Percentiles rank a stretch among this genome's conserved stretches.
These are phyloP conservation scores for Curvularia sp. DNA, from an alignment of 2,329 filamentous ascomycete species.

Conservation along the genomic window DNA sequence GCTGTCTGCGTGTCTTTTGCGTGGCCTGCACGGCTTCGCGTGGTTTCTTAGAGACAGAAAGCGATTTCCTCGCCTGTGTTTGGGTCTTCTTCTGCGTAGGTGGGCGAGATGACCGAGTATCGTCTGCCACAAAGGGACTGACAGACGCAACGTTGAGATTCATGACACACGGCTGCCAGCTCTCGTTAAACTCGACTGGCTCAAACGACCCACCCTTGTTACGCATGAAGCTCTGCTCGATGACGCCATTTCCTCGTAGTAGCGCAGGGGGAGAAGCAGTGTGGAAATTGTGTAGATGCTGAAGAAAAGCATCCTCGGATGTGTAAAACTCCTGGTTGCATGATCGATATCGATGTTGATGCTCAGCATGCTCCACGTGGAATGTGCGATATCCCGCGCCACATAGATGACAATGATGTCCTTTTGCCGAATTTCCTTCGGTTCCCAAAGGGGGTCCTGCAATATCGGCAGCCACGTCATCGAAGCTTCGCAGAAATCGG, in stretches of 20 bases:
- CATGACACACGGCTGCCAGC: slow-evolving; percentile 41
- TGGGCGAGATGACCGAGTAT: not conserved
- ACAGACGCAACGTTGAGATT: slow-evolving; percentile 34
- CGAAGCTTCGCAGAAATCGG: slow-evolving; percentile 45
- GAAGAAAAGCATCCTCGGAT: slow-evolving; percentile 44
- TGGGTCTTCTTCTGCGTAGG: slow-evolving; percentile 12
- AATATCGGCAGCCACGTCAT: slow-evolving; percentile 45
- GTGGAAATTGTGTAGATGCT: slow-evolving; percentile 46
- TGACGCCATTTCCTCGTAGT: slow-evolving; percentile 35
- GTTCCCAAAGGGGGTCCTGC: slow-evolving; percentile 42
- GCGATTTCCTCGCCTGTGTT: slow-evolving; percentile 17
- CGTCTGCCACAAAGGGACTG: slow-evolving; percentile 35
- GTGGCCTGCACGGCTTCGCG: slow-evolving; percentile 16
- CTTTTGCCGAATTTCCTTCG: slow-evolving; percentile 46
- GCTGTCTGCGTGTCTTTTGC: slow-evolving; percentile 29
- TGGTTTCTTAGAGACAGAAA: slow-evolving; percentile 27
- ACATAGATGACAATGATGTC: slow-evolving; percentile 48
- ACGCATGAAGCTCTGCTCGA: slow-evolving; percentile 48
- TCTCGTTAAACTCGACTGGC: slow-evolving; percentile 45
- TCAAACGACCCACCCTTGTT: slow-evolving; percentile 49
- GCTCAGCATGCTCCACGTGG: slow-evolving; percentile 45
- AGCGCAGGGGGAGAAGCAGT: slow-evolving; percentile 38
- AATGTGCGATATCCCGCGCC: slow-evolving; percentile 43
- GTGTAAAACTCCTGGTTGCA: slow-evolving; percentile 47
- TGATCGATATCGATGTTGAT: slow-evolving; percentile 43